Conservation (phyloP, 208 protist species). For the Trypanosoma melophagium region DNA sequence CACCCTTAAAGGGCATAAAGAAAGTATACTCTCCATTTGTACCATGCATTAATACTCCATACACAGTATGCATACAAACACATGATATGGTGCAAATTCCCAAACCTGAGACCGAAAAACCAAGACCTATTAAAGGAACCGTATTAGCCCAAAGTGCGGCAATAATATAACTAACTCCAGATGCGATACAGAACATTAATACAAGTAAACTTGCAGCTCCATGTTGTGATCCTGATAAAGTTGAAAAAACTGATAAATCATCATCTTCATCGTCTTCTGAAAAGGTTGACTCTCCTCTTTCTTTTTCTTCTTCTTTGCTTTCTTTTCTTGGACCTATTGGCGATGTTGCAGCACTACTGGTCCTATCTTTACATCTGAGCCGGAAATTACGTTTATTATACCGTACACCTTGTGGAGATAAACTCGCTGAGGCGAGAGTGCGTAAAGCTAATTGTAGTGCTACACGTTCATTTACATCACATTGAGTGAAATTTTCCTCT, state of each 20-base stretch:
- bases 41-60: constrained; percentile 57
- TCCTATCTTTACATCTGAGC: neutral
- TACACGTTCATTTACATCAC: constrained; percentile 31
- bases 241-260: constrained; percentile 6
- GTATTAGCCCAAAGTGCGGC: constrained; percentile 47
- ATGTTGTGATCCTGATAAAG: constrained; percentile 26
- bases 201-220: constrained; percentile 55
- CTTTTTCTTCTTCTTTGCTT: neutral
- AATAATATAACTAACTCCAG: constrained; percentile 56
- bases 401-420: constrained; percentile 11
- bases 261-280: neutral
- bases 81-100: constrained; percentile 62
- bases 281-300: neutral
- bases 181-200: constrained; percentile 56
- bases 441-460: constrained; percentile 51
- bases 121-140: constrained; percentile 38
- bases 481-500: constrained; percentile 1
- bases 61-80: constrained; percentile 61
- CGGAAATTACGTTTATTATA: constrained; percentile 1
- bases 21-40: constrained; percentile 38
- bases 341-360: neutral
- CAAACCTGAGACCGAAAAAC: constrained; percentile 51
- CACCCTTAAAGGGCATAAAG: constrained; percentile 83
- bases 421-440: constrained; percentile 29
- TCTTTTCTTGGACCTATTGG: no score